Base-by-base conservation (phyloP, 2,329 filamentous ascomycete genomes). In the Emericellopsis cladophorae region DNA sequence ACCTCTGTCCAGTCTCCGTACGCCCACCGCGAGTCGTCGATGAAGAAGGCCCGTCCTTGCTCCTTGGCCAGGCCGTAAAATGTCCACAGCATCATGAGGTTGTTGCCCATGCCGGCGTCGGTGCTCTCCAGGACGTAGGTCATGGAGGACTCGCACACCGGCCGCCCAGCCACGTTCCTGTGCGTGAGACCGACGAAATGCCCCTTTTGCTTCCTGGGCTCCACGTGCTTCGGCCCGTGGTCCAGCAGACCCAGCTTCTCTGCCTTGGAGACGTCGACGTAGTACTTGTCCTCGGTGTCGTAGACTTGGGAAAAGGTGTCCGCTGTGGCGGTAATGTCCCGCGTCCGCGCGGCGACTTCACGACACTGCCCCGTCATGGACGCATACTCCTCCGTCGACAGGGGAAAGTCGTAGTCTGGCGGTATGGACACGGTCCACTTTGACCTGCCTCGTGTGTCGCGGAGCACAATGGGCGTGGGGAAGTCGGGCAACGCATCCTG, bases 381-480 rank as follows among this genome's bases (percentile, higher is more conserved):
- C 12, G 68, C 60, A 53, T 92, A 92, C 46, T 86, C 74, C 9
- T 70, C 59, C 16, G 74, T 70, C 1, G 68, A 59, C 3, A 92
- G 58, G 2, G 86, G 86, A 45, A 90, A 90, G 4, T 68, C 64
- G 36, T 70, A 65, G 43, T 69, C 70, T 7, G 70, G 66, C 1
- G 86, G 86, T 31, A 94, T 88, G 2, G 77, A 87, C 10, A 93
- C 74, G 0, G 86, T 92, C 87, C 87, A 93, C 55, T 74, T 81
- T 10, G 77, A 66, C 40, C 69, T 72, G 4, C 81, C 82, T 36
- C 68, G 65, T 22, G 66, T 62, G 58, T 88, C 83, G 12, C 70
- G 74, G 36, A 89, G 67, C 6, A 85, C 70, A 16, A 92, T 69
- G 0, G 84, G 82, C 1, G 81, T 82, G 0, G 85, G 80, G 46